Conservation (phyloP, 371 early-diverging fungal genomes). For the Syncephalastrum sp. region DNA sequence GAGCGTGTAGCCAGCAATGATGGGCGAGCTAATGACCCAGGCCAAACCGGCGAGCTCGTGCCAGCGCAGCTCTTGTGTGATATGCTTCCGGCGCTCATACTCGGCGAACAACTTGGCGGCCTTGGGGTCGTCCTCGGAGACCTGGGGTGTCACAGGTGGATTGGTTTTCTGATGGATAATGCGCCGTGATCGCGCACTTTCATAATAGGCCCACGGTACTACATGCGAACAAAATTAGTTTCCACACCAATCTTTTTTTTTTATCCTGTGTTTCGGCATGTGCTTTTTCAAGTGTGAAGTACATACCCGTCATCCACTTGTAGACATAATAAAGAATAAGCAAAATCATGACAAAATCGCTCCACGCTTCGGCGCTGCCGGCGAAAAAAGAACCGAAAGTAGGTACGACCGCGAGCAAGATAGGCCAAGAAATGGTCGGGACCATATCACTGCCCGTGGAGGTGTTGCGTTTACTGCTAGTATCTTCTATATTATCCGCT, state of each 20-base stretch:
- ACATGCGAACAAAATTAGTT: slow-evolving; percentile 2
- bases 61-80: slow-evolving; percentile 48
- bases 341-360: slow-evolving; percentile 61
- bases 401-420: slow-evolving; percentile 61
- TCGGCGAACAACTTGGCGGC: slow-evolving; percentile 32
- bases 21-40: slow-evolving; percentile 54
- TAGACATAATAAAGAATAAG: slow-evolving; percentile 66
- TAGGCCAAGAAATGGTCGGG: slow-evolving; percentile 58
- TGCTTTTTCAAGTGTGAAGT: not conserved
- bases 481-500: not conserved
- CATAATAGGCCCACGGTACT: slow-evolving; percentile 73
- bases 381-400: slow-evolving; percentile 64
- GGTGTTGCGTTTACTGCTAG: not conserved
- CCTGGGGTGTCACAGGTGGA: slow-evolving; percentile 4
- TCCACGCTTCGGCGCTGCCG: slow-evolving; percentile 67
- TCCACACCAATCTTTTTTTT: not conserved
- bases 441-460: slow-evolving; percentile 15
- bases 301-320: slow-evolving; percentile 68
- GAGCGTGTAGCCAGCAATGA: slow-evolving; percentile 58
- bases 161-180: slow-evolving; percentile 32
- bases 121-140: slow-evolving; percentile 9
- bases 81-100: slow-evolving; percentile 24
- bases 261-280: not conserved
- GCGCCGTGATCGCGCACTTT: slow-evolving; percentile 59
- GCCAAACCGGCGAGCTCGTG: slow-evolving; percentile 55